These are phyloP conservation scores for Fusarium decemcellulare DNA, from an alignment of 2,329 filamentous ascomycete species.

Conservation along the genomic window DNA sequence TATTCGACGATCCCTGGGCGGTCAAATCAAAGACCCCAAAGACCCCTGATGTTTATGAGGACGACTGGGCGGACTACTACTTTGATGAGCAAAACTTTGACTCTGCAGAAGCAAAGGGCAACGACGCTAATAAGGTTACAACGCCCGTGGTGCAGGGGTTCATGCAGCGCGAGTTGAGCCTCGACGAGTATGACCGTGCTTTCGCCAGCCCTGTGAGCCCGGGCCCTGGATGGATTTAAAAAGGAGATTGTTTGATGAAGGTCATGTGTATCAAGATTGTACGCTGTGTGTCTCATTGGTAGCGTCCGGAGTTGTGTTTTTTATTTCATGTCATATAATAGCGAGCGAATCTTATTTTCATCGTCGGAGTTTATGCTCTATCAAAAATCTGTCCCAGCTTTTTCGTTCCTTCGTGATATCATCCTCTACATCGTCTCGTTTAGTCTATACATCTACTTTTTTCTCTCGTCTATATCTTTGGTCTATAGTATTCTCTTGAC, in stretches of 20 bases:
- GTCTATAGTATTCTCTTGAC: constrained; percentile 66
- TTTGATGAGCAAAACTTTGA: constrained; percentile 47
- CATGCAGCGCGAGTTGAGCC: constrained; percentile 31
- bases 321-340: constrained; percentile 31
- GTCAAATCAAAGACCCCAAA: constrained; percentile 13
- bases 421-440: not conserved
- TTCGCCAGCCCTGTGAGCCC: constrained; percentile 41
- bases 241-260: not conserved
- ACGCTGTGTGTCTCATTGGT: constrained; percentile 25
- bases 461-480: constrained; percentile 9
- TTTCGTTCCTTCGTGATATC: constrained; percentile 39
- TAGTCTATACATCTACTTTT: constrained; percentile 26
- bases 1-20: constrained; percentile 34
- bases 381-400: constrained; percentile 24
- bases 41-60: constrained; percentile 40
- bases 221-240: constrained; percentile 44
- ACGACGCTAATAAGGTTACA: constrained; percentile 2
- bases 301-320: constrained; percentile 24
- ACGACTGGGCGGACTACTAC: constrained; percentile 52
- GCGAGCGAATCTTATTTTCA: constrained; percentile 26
- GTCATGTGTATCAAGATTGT: constrained; percentile 15
- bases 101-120: constrained; percentile 15
- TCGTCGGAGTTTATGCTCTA: constrained; percentile 36
- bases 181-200: constrained; percentile 37
- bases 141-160: constrained; percentile 29